A percentile compares a stretch with the other conserved stretches of the same genome.
Conservation (phyloP, 202 grass and related monocot genomes). For the Zizania palustris region DNA sequence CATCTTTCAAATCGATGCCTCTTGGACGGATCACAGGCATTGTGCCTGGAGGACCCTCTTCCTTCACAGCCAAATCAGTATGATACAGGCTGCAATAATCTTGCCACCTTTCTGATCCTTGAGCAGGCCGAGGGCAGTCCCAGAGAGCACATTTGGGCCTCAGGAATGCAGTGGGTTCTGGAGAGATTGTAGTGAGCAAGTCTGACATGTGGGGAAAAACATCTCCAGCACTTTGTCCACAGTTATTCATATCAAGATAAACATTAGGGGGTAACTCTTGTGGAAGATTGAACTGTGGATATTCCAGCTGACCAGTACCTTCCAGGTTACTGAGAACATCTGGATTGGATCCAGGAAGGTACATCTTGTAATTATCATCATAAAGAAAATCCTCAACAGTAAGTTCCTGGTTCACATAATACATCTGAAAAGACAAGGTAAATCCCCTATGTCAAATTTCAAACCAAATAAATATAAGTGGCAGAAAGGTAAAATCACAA, state of each 20-base stretch:
- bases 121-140: conserved; percentile 90
- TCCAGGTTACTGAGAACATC: conserved; percentile 63
- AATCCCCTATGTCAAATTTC: conserved; percentile 17
- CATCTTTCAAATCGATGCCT: conserved; percentile 93
- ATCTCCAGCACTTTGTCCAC: conserved; percentile 54
- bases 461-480: conserved; percentile 24
- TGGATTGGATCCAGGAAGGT: conserved; percentile 49
- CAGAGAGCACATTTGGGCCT: conserved; percentile 92
- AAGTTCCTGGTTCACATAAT: conserved; percentile 82
- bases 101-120: conserved; percentile 79
- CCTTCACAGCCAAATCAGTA: conserved; percentile 78
- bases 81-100: conserved; percentile 95
- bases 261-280: conserved; percentile 62
- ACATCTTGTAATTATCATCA: conserved; percentile 68
- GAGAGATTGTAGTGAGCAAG: conserved; percentile 74
- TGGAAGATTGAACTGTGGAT: conserved; percentile 66
- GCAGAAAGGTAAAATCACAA: conserved; percentile 12
- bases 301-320: conserved; percentile 69
- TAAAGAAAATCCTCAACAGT: conserved; percentile 74
- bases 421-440: conserved; percentile 59
- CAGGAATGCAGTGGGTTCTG: conserved; percentile 78
- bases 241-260: conserved; percentile 55
- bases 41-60: conserved; percentile 92
- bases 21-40: conserved; percentile 86
- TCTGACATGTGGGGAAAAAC: conserved; percentile 78